phyloP scores from a whole-genome alignment of 495 filamentous ascomycete species.

The Physcia stellaris region DNA sequence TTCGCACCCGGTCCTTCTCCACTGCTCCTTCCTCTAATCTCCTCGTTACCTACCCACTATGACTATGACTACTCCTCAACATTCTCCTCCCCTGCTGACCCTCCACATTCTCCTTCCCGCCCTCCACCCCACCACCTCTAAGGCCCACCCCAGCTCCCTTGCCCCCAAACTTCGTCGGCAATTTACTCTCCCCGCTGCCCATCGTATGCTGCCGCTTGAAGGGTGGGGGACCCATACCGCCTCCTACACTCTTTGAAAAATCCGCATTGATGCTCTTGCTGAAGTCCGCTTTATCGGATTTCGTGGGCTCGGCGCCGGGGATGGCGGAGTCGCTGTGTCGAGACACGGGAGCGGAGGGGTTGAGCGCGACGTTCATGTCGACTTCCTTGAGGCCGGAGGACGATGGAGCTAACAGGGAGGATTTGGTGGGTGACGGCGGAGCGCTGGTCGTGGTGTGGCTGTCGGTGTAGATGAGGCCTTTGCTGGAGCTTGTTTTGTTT shows the following conservation, averaged over 20 bases:
- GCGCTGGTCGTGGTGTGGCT: background rate
- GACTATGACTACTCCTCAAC: conserved; percentile 20
- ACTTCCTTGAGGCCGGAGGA: conserved; percentile 12
- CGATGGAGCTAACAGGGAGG: background rate
- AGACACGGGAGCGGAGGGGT: background rate
- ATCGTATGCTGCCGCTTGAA: conserved; percentile 16
- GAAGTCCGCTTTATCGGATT: conserved; percentile 8
- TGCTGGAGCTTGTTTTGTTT: conserved; percentile 14
- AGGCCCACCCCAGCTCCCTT: background rate
- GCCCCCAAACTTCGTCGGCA: conserved; percentile 14
- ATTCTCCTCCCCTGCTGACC: conserved; percentile 11
- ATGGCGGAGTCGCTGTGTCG: background rate
- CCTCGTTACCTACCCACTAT: too few relatives aligned
- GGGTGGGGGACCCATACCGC: conserved; percentile 12
- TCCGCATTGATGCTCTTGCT: conserved; percentile 3
- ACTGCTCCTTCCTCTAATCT: too few relatives aligned
- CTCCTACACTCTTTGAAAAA: conserved; percentile 3
- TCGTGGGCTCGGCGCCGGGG: background rate
- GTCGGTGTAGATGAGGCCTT: conserved; percentile 20
- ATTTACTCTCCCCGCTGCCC: conserved; percentile 13
- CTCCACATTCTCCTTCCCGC: conserved; percentile 15
- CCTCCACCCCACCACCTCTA: conserved; percentile 10
- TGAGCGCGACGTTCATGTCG: conserved; percentile 9
- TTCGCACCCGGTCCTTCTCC: too few relatives aligned
- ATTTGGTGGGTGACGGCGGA: background rate